Percentiles rank a stretch among this genome's conserved stretches.
Conservation (phyloP, 768 basidiomycete species). For the Xerocomellus intermedius region DNA sequence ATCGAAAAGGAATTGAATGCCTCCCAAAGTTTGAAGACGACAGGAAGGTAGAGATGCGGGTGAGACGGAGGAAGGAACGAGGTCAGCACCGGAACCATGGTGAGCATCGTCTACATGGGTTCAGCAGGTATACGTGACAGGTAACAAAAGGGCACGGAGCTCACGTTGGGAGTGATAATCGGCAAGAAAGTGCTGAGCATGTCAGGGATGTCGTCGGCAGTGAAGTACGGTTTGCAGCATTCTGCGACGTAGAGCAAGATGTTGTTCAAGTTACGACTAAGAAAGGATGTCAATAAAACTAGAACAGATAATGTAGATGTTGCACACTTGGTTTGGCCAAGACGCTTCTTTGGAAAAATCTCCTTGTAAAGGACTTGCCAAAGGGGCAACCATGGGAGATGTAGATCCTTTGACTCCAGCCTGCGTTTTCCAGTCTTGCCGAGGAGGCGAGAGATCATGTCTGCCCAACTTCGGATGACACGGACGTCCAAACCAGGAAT, state of each 20-base stretch:
- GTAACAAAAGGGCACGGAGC: constrained; percentile 20
- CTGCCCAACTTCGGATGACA: constrained; percentile 70
- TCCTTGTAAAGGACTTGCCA: constrained; percentile 75
- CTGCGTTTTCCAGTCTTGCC: constrained; percentile 68
- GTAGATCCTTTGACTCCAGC: constrained; percentile 63
- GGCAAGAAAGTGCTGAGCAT: constrained; percentile 77
- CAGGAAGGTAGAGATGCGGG: constrained; percentile 65
- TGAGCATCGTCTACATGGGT: constrained; percentile 53
- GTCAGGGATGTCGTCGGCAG: constrained; percentile 57
- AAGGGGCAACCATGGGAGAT: constrained; percentile 73
- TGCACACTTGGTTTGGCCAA: constrained; percentile 58
- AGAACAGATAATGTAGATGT: neutral
- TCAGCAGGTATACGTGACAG: constrained; percentile 2
- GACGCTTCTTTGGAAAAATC: constrained; percentile 66
- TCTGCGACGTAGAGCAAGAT: constrained; percentile 74
- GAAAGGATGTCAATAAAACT: constrained; percentile 6
- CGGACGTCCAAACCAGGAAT: constrained; percentile 75
- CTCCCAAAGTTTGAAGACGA: constrained; percentile 75
- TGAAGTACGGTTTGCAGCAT: constrained; percentile 67
- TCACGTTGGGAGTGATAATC: constrained; percentile 65
- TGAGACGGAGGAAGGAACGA: constrained; percentile 74
- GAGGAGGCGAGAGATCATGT: constrained; percentile 72
- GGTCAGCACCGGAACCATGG: constrained; percentile 73
- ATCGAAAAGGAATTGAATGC: constrained; percentile 71
- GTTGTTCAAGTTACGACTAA: constrained; percentile 64